Base-by-base conservation (phyloP, 768 basidiomycete species). In the Lentinula sp. region DNA sequence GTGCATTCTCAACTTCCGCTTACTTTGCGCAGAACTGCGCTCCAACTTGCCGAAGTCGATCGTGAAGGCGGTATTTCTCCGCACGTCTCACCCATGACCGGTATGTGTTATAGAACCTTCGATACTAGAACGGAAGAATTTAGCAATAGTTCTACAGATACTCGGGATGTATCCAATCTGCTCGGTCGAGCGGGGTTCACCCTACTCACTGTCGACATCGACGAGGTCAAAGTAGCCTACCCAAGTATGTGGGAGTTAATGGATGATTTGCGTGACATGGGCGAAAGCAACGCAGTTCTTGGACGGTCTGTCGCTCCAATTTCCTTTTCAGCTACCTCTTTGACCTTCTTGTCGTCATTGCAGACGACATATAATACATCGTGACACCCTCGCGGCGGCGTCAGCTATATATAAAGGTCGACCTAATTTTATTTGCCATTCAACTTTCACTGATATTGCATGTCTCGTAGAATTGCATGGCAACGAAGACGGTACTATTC, bases 21-120 rank as follows among this genome's bases (percentile, higher is more conserved):
- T 46, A 32, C 28, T n/a, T 52, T 23, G 6, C 65, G 37, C 13
- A 93, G 96, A 66, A 95, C 97, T 40, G 82, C 95, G 4, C 79
- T 99, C 31, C 97, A 98, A 68, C 80, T 99, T 0, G 96, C 97
- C 7, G 92, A 98, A 76, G 77, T 88, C 21, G 96, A 99, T 67
- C 84, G 95, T 8, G 89, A 96, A 71, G 97, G 97, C 6, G 97
- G 97, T 0, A 89, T 99, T 58, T 95, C 95, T n/a, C 95, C 95
- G 5, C 90, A 93, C 61, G 74, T 99, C 39, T 98, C 96, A 0
- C 97, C 97, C 1, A 98, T 99, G 97, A 95, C 95, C 63, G 91
- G 95, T 94, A 61, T 34, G 80, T 66, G 80, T 66, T 18, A 43
- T 57, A 40, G 43, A 39, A 18, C 35, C 10, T 7, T 45, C 7